These are phyloP conservation scores for Russula sp. DNA, from an alignment of 768 basidiomycete genomes.

Conservation along the genomic window DNA sequence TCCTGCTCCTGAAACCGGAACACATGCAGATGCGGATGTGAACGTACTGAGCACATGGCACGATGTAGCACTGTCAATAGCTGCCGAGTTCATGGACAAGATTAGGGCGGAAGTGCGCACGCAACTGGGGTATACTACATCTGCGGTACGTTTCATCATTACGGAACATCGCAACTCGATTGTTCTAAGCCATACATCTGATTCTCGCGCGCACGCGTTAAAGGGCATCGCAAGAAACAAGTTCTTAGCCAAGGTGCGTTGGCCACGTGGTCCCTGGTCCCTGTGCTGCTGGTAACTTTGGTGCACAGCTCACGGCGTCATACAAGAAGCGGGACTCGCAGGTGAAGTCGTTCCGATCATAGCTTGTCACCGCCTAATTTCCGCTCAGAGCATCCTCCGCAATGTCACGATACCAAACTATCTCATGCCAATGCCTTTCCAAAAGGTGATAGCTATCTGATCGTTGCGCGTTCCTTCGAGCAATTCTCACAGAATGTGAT, in stretches of 20 bases:
- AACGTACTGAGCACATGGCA: constrained; percentile 64
- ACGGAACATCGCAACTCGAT: neutral
- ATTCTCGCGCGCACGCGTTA: neutral
- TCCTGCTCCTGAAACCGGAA: neutral
- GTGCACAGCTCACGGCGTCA: constrained; percentile 70
- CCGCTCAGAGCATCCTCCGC: constrained; percentile 69
- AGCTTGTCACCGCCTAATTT: neutral
- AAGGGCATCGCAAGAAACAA: constrained; percentile 92
- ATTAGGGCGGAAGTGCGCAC: constrained; percentile 61
- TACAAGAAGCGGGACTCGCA: constrained; percentile 89
- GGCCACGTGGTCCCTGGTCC: neutral
- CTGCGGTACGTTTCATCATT: constrained; percentile 56
- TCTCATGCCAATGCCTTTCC: constrained; percentile 74
- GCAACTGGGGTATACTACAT: constrained; percentile 87
- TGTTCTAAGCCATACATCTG: neutral
- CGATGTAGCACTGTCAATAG: constrained; percentile 85
- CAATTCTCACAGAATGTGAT: neutral
- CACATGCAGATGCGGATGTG: constrained; percentile 4
- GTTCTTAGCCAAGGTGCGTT: constrained; percentile 81
- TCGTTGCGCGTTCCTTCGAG: neutral
- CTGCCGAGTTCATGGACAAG: constrained; percentile 78
- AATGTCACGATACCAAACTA: constrained; percentile 81
- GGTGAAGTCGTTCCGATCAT: constrained; percentile 35
- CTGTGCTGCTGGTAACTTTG: neutral
- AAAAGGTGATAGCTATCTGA: constrained; percentile 29